Base-by-base conservation (phyloP, 2,329 filamentous ascomycete genomes). In the Xylaria sp. region DNA sequence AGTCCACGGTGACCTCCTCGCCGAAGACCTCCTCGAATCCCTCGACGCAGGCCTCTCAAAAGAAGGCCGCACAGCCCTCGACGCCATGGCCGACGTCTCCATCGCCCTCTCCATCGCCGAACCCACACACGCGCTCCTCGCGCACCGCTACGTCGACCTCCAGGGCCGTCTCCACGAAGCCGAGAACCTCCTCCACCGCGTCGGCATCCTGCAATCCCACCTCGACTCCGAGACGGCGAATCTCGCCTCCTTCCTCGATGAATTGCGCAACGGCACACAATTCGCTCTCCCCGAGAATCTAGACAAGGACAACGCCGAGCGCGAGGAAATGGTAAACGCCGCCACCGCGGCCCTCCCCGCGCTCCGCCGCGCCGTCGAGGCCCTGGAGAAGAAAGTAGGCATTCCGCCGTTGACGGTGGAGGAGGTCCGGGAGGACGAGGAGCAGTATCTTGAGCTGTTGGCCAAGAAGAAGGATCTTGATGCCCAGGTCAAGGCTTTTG, bases 291-390 rank as follows among this genome's bases (percentile, higher is more conserved):
- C 84, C 0, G 69, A 83, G 0, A 78, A 85, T 62, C 75, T 92
- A 2, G 82, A 84, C 9, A 84, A 85, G 65, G 82, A 87, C 65
- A 93, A 91, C n/a, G 79, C 87, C 3, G 88, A 94, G 54, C 83
- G 89, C 74, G 85, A 87, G 64, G 85, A 89, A 57, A 85, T 81
- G 58, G 83, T 88, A 53, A 91, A 91, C 70, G 75, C 83, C n/a
- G 77, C 90, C 44, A 76, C 80, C 11, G 76, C 84, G 2, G 88
- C 88, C 66, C 77, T 92, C 1, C 83, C 83, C 13, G 90, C 94
- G 68, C 83, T 90, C 60, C 76, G 77, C 52, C 82, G 86, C 58
- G 80, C 80, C 48, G 75, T 83, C 64, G 70, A 77, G 59, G 71
- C 78, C 2, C 68, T 80, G 2, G 71, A 73, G 54, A 66, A 70